Percentiles rank a stretch among this genome's conserved stretches.
phyloP scores from a whole-genome alignment of 139 green algal species.

The Haematococcus lacustris region DNA sequence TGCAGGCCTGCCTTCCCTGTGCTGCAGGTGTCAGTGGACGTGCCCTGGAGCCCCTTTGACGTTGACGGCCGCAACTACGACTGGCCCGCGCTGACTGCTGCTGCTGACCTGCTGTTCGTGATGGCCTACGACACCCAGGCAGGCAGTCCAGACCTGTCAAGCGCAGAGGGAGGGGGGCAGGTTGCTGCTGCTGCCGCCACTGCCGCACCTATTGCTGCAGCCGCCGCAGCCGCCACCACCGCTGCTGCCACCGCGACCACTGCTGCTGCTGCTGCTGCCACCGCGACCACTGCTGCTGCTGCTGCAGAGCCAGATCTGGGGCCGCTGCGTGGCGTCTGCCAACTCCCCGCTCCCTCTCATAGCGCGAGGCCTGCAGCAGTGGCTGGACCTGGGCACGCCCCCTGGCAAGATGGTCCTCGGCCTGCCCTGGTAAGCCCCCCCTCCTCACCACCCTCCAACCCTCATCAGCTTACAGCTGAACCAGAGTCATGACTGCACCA shows the following conservation, averaged over 20 bases:
- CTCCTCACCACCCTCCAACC: no score
- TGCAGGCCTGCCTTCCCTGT: no score
- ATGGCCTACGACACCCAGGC: conserved; percentile 63
- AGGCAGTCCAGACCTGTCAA: no score
- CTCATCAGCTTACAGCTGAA: no score
- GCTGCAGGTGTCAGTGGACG: conserved; percentile 50
- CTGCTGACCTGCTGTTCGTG: conserved; percentile 54
- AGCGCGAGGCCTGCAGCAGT: conserved; percentile 26
- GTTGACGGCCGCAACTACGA: conserved; percentile 54
- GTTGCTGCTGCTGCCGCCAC: not conserved
- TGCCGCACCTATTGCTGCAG: not conserved
- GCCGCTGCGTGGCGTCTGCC: conserved; percentile 41
- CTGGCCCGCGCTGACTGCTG: conserved; percentile 29
- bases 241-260: no score
- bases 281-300: not conserved
- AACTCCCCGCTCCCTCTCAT: conserved; percentile 42
- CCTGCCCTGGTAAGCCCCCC: conserved; percentile 58
- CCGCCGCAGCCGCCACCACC: not conserved
- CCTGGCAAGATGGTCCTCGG: conserved; percentile 47
- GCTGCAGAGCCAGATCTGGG: conserved; percentile 28
- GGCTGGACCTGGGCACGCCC: conserved; percentile 30
- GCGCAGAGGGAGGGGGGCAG: not conserved
- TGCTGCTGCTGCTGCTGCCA: no score
- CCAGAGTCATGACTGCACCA: no score
- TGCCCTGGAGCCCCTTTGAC: conserved; percentile 51